Percentiles rank a stretch among this genome's conserved stretches.
These are phyloP conservation scores for Stephanocyclus meneghinianus DNA, from an alignment of 352 stramenopile species.

Conservation along the genomic window DNA sequence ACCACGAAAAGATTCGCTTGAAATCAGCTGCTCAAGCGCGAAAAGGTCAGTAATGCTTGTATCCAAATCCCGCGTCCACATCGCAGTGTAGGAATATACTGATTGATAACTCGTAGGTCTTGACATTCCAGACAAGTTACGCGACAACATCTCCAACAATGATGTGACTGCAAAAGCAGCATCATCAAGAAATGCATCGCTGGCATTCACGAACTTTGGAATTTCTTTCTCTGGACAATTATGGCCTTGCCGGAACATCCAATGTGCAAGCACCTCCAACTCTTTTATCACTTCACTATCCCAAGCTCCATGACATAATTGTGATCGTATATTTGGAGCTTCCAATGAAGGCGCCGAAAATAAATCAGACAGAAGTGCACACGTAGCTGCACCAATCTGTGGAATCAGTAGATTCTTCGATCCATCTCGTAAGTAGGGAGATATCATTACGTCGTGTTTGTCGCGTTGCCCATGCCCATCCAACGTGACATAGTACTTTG, in stretches of 20 bases:
- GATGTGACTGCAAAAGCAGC: constrained; percentile 28
- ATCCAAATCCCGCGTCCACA: constrained; percentile 26
- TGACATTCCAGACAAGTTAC: constrained; percentile 9
- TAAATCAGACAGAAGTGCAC: constrained; percentile 61
- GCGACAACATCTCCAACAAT: constrained; percentile 38
- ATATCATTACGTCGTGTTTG: constrained; percentile 63
- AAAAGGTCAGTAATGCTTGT: constrained; percentile 13
- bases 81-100: constrained; percentile 39
- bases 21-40: constrained; percentile 25
- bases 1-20: constrained; percentile 11
- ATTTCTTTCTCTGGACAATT: background rate
- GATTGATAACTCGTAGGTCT: constrained; percentile 25
- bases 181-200: constrained; percentile 24
- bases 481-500: constrained; percentile 66
- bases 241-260: background rate
- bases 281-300: constrained; percentile 44
- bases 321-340: constrained; percentile 63
- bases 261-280: constrained; percentile 19
- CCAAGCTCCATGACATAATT: constrained; percentile 56
- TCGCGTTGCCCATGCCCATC: constrained; percentile 69
- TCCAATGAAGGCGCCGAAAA: constrained; percentile 51
- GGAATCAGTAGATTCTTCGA: constrained; percentile 41
- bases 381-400: constrained; percentile 31
- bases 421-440: constrained; percentile 44
- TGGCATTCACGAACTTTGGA: background rate